Percentiles rank a stretch among this genome's conserved stretches.
Evolutionary conservation across 495 filamentous ascomycete species (phyloP).

Genomic region (Opeltia flavorubescens): DNA sequence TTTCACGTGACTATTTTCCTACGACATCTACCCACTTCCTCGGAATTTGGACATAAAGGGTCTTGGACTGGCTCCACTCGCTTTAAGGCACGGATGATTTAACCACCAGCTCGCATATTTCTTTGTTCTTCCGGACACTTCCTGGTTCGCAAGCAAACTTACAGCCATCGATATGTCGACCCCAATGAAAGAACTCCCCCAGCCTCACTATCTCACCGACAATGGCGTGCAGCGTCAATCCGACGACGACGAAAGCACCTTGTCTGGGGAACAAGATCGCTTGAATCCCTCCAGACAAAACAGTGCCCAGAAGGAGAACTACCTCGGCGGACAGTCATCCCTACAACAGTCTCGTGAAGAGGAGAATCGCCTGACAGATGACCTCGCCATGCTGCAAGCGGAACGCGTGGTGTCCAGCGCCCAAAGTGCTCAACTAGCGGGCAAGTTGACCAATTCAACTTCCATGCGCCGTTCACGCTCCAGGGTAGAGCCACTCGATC

Average conservation of each 20-base stretch:
- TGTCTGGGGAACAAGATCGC: constrained; percentile 14
- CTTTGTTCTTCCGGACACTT: neutral
- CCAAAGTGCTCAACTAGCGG: constrained; percentile 17
- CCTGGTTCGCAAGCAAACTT: neutral
- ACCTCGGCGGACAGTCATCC: constrained; percentile 23
- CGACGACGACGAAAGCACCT: constrained; percentile 23
- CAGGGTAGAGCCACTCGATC: constrained; percentile 53
- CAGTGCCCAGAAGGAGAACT: constrained; percentile 14
- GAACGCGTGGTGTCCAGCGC: constrained; percentile 57
- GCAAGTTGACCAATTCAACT: constrained; percentile 18
- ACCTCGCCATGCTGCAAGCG: constrained; percentile 67
- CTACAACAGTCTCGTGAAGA: constrained; percentile 48
- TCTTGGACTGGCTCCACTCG: neutral
- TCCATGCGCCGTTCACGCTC: constrained; percentile 33
- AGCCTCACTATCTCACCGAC: constrained; percentile 18
- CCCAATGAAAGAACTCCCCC: constrained; percentile 32
- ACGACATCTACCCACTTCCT: too few species aligned
- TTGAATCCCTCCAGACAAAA: constrained; percentile 25
- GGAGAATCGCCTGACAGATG: constrained; percentile 63
- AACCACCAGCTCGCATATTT: neutral
- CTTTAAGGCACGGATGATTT: neutral
- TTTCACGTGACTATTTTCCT: too few species aligned
- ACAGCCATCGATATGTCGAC: constrained; percentile 34
- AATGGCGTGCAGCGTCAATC: constrained; percentile 22
- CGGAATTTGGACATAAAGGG: too few species aligned